A percentile compares a stretch with the other conserved stretches of the same genome.
Evolutionary conservation across 306 rosid genomes (phyloP).

Genomic region (Rubus parviflorus): DNA sequence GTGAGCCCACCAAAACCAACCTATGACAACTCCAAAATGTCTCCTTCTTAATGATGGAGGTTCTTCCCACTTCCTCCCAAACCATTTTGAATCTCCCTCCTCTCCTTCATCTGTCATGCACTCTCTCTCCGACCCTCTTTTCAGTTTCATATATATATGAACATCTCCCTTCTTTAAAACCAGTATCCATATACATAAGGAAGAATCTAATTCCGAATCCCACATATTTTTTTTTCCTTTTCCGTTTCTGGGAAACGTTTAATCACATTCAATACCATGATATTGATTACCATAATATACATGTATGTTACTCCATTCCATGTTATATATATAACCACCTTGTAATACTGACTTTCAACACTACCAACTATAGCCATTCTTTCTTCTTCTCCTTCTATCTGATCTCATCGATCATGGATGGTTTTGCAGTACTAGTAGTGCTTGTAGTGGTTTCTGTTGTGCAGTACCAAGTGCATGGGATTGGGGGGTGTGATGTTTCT

Average conservation of each 20-base stretch:
- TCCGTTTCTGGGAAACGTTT: not conserved
- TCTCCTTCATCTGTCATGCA: not conserved
- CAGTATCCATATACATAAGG: not conserved
- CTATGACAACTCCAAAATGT: not conserved
- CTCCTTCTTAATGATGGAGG: not conserved
- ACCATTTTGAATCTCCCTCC: not conserved
- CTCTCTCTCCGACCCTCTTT: not conserved
- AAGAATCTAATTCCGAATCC: not conserved
- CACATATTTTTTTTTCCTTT: too few relatives aligned
- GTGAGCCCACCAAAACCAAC: not conserved
- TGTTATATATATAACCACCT: not conserved
- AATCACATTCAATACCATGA: not conserved
- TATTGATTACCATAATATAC: not conserved
- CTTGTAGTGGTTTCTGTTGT: constrained; percentile 16
- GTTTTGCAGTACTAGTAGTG: constrained; percentile 4
- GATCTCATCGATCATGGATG: constrained; percentile 28
- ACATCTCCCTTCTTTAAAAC: not conserved
- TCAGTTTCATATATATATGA: not conserved
- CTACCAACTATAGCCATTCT: not conserved
- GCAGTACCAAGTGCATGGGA: constrained; percentile 23
- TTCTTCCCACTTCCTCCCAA: not conserved
- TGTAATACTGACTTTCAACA: not conserved
- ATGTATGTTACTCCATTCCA: not conserved
- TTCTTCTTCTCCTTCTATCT: constrained; percentile 4
- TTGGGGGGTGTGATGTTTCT: constrained; percentile 45